These are phyloP conservation scores for Cutaneotrichosporon sp. DNA, from an alignment of 1,284 basidiomycete species.

Conservation along the genomic window DNA sequence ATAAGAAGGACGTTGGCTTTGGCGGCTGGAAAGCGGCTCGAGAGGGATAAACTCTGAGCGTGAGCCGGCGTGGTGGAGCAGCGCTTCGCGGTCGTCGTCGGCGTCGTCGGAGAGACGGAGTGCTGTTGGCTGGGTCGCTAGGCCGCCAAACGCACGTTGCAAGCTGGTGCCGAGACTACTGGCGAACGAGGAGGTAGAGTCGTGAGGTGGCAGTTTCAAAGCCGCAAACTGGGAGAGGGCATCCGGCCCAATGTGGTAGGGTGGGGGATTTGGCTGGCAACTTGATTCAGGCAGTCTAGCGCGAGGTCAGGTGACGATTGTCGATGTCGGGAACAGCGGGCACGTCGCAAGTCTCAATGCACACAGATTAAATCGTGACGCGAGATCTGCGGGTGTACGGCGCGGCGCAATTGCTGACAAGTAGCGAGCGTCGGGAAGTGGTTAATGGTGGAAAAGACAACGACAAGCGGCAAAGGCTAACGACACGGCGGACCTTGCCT, in stretches of 20 bases:
- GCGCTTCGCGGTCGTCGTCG: slow-evolving; percentile 1
- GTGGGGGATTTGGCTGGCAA: too few relatives aligned
- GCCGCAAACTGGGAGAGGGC: too few relatives aligned
- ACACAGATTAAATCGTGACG: too few relatives aligned
- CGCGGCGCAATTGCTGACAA: too few relatives aligned
- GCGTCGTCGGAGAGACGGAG: slow-evolving; percentile 6
- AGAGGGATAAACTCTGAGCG: slow-evolving; percentile 8
- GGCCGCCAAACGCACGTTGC: slow-evolving; percentile 12
- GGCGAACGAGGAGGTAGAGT: background rate
- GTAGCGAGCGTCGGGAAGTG: too few relatives aligned
- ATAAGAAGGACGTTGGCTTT: background rate
- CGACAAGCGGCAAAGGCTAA: too few relatives aligned
- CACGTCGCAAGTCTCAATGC: too few relatives aligned
- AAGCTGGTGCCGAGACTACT: slow-evolving; percentile 3
- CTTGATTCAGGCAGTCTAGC: background rate
- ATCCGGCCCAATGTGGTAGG: too few relatives aligned
- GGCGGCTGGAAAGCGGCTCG: background rate
- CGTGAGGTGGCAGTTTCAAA: slow-evolving; percentile 5
- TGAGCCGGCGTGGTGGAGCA: background rate
- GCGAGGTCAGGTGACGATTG: background rate
- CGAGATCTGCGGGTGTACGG: too few relatives aligned
- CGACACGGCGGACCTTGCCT: too few relatives aligned
- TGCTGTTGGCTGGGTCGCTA: background rate
- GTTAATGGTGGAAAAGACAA: too few relatives aligned
- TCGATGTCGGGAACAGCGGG: too few relatives aligned